Percentiles rank a stretch among this genome's conserved stretches.
Evolutionary conservation across 257 asterid genomes (phyloP).

Genomic region (Solanum peruvianum): DNA sequence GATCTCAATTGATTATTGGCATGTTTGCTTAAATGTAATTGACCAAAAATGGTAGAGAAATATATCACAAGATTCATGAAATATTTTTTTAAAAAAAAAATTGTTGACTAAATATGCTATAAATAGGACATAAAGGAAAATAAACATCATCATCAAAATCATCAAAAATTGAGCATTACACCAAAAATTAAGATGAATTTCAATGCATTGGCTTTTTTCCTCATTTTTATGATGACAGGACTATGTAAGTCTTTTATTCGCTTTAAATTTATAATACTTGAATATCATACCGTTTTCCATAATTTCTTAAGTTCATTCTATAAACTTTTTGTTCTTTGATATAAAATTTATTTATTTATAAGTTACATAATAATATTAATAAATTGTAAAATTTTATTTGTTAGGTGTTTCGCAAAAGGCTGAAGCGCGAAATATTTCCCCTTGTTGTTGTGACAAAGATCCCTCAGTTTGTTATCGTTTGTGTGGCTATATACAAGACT

Average conservation of each 20-base stretch:
- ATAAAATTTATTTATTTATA: background rate
- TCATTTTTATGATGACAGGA: background rate
- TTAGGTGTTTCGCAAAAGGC: no score
- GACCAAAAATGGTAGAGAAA: background rate
- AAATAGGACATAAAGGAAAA: background rate
- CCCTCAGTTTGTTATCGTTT: no score
- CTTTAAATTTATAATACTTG: background rate
- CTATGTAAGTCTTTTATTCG: background rate
- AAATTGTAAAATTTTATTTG: no score
- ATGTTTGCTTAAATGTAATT: background rate
- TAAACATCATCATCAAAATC: background rate
- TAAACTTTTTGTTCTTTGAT: background rate
- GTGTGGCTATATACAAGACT: no score
- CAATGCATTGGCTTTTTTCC: background rate
- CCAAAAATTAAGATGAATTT: background rate
- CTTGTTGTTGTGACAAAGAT: no score
- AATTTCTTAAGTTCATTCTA: background rate
- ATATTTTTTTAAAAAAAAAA: background rate
- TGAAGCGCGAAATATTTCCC: no score
- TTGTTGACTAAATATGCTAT: background rate
- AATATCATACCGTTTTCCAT: background rate
- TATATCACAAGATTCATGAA: background rate
- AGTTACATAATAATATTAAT: no score
- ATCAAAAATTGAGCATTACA: background rate
- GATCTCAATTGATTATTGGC: background rate